phyloP scores from a whole-genome alignment of 202 grass and related monocot species.

The Hordeum pubiflorum region DNA sequence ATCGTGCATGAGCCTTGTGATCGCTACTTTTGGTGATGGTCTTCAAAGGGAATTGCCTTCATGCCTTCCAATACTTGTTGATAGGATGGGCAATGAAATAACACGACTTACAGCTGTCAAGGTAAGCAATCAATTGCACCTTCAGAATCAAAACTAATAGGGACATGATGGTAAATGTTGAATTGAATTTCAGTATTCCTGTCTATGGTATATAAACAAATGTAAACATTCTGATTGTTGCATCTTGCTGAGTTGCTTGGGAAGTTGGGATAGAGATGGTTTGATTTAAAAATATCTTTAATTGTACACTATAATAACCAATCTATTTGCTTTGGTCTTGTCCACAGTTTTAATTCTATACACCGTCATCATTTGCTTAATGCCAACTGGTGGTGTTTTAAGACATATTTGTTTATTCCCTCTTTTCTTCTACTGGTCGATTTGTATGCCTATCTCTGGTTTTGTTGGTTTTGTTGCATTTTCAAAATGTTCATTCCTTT shows the following conservation, averaged over 20 bases:
- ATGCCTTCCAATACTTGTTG: conserved; percentile 93
- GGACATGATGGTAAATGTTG: not conserved
- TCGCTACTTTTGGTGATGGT: conserved; percentile 88
- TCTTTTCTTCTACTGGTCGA: not conserved
- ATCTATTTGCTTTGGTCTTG: not conserved
- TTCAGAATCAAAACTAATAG: not conserved
- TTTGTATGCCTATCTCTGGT: not conserved
- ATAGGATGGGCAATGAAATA: conserved; percentile 99
- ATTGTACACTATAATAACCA: not conserved
- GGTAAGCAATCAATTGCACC: conserved; percentile 33
- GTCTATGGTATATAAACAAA: not conserved
- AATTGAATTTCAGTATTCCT: no score
- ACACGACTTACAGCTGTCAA: conserved; percentile 91
- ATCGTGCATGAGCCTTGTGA: conserved; percentile 89
- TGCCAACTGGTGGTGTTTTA: not conserved
- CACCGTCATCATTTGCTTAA: not conserved
- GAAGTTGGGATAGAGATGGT: not conserved
- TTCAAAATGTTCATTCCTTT: conserved; percentile 10
- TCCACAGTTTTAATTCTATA: not conserved
- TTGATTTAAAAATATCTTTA: not conserved
- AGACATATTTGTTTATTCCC: not conserved
- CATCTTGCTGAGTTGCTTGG: not conserved
- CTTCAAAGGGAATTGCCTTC: conserved; percentile 68
- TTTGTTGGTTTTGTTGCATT: not conserved
- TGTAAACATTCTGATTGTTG: not conserved